Base-by-base conservation (phyloP, 331 rosid genomes). In the Ulmus americana region DNA sequence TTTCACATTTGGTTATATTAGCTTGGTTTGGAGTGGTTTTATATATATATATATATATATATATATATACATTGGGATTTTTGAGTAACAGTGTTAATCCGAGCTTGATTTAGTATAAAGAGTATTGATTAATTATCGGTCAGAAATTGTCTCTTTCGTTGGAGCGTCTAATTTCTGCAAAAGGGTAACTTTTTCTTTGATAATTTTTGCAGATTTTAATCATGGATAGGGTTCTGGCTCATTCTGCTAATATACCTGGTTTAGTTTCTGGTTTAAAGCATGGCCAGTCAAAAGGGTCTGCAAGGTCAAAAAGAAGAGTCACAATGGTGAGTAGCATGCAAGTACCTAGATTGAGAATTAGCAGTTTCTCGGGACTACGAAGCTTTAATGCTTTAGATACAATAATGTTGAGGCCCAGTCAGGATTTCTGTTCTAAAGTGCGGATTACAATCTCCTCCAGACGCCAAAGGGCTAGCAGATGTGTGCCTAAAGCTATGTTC, bases 401-500 rank as follows among this genome's bases (percentile, higher is more conserved):
- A 51, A 70, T 28, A 28, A 28, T 76, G 81, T 77, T 67, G 14
- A 81, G 81, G 67, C 87, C 81, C 16, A 40, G 77, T 14, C 80
- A 49, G 10, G 75, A 70, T 80, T 81, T 87, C 18, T 76, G 45
- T 68, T 82, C 84, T 12, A 76, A 62, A 70, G 75, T 79, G 77
- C 67, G 80, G 51, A 56, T 57, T 41, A 50, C 83, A 51, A 76
- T 75, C 53, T 69, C 76, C 51, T 76, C 79, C 4, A 61, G 69
- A 43, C 67, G 79, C 55, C 70, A 67, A 75, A 85, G 78, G 80
- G 95, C 86, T 51, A 82, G 79, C 43, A 80, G 90, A 82, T 73
- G 83, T 28, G 83, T 79, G 8, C 84, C 88, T 4, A 90, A 74
- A 47, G 97, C 97, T 4, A 90, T 90, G 97, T 90, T 90, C 61